Evolutionary conservation across 2,329 filamentous ascomycete species (phyloP), one percentile per base, ranked within the genome.

Genomic region (Phyllosticta ampelicida): DNA sequence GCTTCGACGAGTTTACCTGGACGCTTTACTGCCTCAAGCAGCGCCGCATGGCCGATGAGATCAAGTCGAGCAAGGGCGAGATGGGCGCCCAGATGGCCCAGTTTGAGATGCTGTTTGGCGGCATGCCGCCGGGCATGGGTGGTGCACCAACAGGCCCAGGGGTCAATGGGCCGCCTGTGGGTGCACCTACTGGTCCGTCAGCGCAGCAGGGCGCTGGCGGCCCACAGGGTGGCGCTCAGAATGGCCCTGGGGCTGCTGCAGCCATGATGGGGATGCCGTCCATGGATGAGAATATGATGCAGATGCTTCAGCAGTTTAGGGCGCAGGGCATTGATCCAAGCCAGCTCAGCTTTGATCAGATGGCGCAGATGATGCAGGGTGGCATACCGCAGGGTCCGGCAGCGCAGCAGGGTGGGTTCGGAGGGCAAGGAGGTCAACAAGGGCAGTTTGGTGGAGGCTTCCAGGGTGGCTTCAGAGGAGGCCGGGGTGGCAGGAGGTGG

Each of bases 1-100:
- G 92, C 60, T 97, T 97, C 69, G 92, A 97, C 74, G 92, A 97
- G 73, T 97, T 96, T 73, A 96, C 91, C 0, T 99, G 94, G 94
- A 88, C 91, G 5, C 82, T 91, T 56, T 99, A 99, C 71, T 90
- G 91, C 29, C 79, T 90, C 60, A 95, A 95, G 68, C 94, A 97
- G 71, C 85, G 94, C 63, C 79, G 78, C 21, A 79, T 96, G 66
- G 83, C 87, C 18, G 83, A 83, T 63, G 89, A 92, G 65, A 89
- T 90, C 64, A 83, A 82, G 59, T 83, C 86, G 53, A 91, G 95
- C 74, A 96, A 92, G 77, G 88, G 77, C 56, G 78, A 84, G 62
- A 76, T 81, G 67, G 78, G 79, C 56, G 88, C 77, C 55, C 78
- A 84, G 62, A 76, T 81, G 67, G 78, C 79, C 56, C 77, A 82